Evolutionary conservation across 1,284 basidiomycete genomes (phyloP).

Genomic region (Fomitopsis betulina): DNA sequence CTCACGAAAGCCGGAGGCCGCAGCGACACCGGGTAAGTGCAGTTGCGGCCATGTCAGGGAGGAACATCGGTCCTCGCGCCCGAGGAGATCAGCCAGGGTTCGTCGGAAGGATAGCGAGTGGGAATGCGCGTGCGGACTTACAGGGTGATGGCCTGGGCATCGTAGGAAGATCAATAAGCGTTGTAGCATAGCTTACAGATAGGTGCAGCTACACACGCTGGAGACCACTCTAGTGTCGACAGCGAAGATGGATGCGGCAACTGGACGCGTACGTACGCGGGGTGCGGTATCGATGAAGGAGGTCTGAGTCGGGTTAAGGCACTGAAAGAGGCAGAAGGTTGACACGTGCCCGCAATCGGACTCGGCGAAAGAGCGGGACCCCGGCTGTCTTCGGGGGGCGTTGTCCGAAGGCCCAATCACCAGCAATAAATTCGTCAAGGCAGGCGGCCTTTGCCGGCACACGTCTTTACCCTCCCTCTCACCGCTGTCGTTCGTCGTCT

Average conservation of each 20-base stretch:
- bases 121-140: neutral
- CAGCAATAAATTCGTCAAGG: constrained; percentile 11
- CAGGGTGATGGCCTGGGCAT: neutral
- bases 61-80: neutral
- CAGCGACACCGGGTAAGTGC: neutral
- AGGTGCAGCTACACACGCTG: neutral
- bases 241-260: neutral
- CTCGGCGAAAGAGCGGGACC: constrained; percentile 9
- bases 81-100: neutral
- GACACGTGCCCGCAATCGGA: constrained; percentile 1
- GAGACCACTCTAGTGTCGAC: neutral
- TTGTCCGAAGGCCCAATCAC: constrained; percentile 13
- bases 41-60: neutral
- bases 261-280: neutral
- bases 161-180: neutral
- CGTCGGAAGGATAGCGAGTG: neutral
- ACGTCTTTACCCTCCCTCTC: constrained; percentile 7
- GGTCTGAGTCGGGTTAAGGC: neutral
- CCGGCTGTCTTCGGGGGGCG: constrained; percentile 6
- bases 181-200: neutral
- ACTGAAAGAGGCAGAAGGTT: neutral
- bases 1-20: neutral
- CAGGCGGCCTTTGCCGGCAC: constrained; percentile 9
- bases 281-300: neutral
- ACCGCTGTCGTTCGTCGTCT: constrained; percentile 25